Base-by-base conservation (phyloP, 2,329 filamentous ascomycete genomes). In the Fusarium bulbicola region DNA sequence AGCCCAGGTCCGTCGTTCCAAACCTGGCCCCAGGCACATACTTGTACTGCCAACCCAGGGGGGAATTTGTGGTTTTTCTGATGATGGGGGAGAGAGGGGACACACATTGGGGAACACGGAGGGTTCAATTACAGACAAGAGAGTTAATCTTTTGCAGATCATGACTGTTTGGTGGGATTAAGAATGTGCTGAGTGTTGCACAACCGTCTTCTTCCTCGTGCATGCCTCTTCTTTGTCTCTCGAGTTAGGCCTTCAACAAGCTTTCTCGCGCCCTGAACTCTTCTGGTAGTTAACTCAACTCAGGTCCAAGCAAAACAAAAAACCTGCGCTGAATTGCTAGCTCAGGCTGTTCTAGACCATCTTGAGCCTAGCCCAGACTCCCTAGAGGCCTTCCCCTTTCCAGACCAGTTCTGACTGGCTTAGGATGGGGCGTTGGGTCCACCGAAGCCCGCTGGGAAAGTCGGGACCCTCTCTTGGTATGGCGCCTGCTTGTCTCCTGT, bases 401-500 rank as follows among this genome's bases (percentile, higher is more conserved):
- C 21, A 68, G 63, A 21, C 52, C 52, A 45, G 40, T n/a, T 54
- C 43, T 65, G 21, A 73, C 52, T 72, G 70, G 70, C 39, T 45
- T 20, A 20, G 7, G 9, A 10, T 14, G 39, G 37, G 26, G 24
- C 16, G 5, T 8, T 24, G 58, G 60, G 30, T 12, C 71, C 71
- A 63, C 71, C 50, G 10, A 34, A 72, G 34, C 71, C 52, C 67
- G 63, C 68, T 60, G 43, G 56, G 53, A 43, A 57, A 63, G 54
- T 63, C 24, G 65, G 52, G 49, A 63, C 58, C 58, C 68, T 71
- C 57, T 52, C 59, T 61, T 59, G 58, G 58, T 59, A 68, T 65
- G 74, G 64, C 66, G 64, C 62, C 49, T 73, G 57, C 63, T 70
- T 42, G 63, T 68, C 64, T 76, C 64, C 73, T 69, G 70, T 77